Conservation (phyloP, 345 rosid species). For the Fremontodendron californicum region DNA sequence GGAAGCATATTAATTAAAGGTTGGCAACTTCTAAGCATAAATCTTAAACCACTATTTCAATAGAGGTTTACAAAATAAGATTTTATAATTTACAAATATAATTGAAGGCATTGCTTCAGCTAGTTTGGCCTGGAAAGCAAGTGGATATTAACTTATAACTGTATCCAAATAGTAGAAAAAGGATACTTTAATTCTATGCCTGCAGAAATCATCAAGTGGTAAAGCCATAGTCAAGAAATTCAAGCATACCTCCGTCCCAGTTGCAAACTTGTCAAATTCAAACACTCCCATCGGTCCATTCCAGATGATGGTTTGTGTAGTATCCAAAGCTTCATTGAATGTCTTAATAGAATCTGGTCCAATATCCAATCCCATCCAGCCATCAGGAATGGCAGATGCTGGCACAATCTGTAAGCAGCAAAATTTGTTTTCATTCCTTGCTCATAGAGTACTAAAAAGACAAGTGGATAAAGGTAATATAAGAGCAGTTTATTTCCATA, state of each 20-base stretch:
- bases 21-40: neutral
- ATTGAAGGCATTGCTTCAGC: neutral
- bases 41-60: neutral
- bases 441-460: neutral
- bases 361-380: too few relatives aligned
- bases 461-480: neutral
- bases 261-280: slow-evolving; percentile 72
- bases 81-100: neutral
- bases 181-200: neutral
- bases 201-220: neutral
- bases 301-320: slow-evolving; percentile 88
- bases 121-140: neutral
- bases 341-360: slow-evolving; percentile 74
- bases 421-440: neutral
- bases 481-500: neutral
- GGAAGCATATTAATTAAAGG: neutral
- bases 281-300: slow-evolving; percentile 98
- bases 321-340: slow-evolving; percentile 64
- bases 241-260: slow-evolving; percentile 66
- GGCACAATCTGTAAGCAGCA: slow-evolving; percentile 57
- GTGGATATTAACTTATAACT: neutral
- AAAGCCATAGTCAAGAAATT: slow-evolving; percentile 3
- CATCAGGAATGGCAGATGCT: slow-evolving; percentile 75
- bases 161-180: neutral
- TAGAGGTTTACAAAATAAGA: neutral